A percentile compares a stretch with the other conserved stretches of the same genome.
phyloP scores from a whole-genome alignment of 495 filamentous ascomycete genomes.

The Cudoniella acicularis region DNA sequence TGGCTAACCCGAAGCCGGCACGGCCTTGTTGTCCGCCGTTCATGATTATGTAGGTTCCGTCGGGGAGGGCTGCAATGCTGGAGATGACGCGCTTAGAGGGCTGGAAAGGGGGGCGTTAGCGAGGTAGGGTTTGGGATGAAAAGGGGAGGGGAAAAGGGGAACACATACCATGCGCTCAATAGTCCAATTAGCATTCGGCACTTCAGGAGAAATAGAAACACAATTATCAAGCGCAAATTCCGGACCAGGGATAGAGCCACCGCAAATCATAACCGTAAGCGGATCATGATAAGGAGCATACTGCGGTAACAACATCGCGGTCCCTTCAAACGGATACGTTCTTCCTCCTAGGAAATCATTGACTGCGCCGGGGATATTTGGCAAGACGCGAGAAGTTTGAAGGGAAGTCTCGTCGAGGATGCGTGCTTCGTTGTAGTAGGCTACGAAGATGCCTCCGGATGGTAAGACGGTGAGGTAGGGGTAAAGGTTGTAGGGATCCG shows the following conservation, averaged over 20 bases:
- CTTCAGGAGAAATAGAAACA: constrained; percentile 57
- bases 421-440: constrained; percentile 62
- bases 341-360: constrained; percentile 54
- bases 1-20: constrained; percentile 60
- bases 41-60: constrained; percentile 61
- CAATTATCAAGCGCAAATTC: constrained; percentile 61
- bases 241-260: constrained; percentile 49
- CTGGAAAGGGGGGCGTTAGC: not conserved
- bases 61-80: constrained; percentile 62
- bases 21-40: constrained; percentile 59
- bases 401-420: constrained; percentile 57
- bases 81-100: constrained; percentile 59
- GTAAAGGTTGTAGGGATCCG: constrained; percentile 62
- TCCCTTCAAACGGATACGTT: constrained; percentile 60
- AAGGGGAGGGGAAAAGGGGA: constrained; percentile 6
- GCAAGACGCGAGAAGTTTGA: constrained; percentile 47
- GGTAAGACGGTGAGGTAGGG: constrained; percentile 57
- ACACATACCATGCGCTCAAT: constrained; percentile 53
- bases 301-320: constrained; percentile 55
- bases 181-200: constrained; percentile 47
- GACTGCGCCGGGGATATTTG: constrained; percentile 57
- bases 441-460: constrained; percentile 53
- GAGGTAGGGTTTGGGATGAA: not conserved
- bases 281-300: constrained; percentile 52
- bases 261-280: constrained; percentile 54